Evolutionary conservation across 192 early-diverging fungal species (phyloP).

Genomic region (Diversispora epigaea): DNA sequence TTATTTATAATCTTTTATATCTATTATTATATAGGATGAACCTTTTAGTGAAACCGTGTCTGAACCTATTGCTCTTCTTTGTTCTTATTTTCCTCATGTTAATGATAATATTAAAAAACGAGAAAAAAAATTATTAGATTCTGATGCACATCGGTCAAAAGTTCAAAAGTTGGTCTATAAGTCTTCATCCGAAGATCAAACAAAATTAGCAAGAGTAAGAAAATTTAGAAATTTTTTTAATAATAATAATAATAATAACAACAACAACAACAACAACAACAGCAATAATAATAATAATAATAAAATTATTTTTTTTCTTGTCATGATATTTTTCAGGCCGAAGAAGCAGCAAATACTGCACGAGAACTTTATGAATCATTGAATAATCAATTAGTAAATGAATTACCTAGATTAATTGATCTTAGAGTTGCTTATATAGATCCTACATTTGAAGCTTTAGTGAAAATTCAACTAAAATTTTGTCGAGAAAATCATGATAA

Average conservation of each 20-base stretch:
- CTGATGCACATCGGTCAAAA: conserved; percentile 73
- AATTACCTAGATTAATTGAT: conserved; percentile 90
- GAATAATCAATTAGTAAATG: conserved; percentile 77
- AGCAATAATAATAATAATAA: neutral
- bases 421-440: conserved; percentile 87
- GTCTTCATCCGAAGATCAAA: conserved; percentile 66
- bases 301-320: conserved; percentile 16
- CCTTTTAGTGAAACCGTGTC: conserved; percentile 84
- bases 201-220: conserved; percentile 58
- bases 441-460: conserved; percentile 94
- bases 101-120: conserved; percentile 91
- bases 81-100: conserved; percentile 87
- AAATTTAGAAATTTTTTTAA: conserved; percentile 6
- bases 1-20: neutral
- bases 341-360: conserved; percentile 74
- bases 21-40: conserved; percentile 56
- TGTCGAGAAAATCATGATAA: conserved; percentile 77
- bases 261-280: too few relatives aligned
- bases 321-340: conserved; percentile 55
- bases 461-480: conserved; percentile 92
- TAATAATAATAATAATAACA: neutral
- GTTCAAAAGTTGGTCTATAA: conserved; percentile 83
- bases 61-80: conserved; percentile 85
- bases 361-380: conserved; percentile 77
- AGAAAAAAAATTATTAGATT: conserved; percentile 84